These are phyloP conservation scores for Mycena rebaudengoi DNA, from an alignment of 768 basidiomycete species.

Conservation along the genomic window DNA sequence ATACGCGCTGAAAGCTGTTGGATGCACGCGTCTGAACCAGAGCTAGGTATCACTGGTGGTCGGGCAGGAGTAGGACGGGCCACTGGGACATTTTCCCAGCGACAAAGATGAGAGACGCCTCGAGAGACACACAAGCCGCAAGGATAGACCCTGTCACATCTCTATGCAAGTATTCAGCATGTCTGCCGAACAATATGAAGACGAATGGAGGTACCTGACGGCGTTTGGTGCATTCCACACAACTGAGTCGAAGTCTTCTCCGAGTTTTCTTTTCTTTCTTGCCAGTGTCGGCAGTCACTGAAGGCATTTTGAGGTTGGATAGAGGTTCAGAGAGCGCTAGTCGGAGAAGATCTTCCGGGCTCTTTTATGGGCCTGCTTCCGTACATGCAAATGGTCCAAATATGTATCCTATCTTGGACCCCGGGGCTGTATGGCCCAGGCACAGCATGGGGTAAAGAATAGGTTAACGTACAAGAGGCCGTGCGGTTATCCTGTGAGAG, in stretches of 20 bases:
- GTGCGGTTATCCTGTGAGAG: slow-evolving; percentile 17
- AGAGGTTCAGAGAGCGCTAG: slow-evolving; percentile 4
- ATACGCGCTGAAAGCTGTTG: slow-evolving; percentile 39
- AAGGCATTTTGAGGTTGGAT: slow-evolving; percentile 11
- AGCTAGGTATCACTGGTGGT: slow-evolving; percentile 39
- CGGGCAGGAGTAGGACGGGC: slow-evolving; percentile 52
- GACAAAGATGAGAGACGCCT: slow-evolving; percentile 53
- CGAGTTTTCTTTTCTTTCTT: slow-evolving; percentile 60
- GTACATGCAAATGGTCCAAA: slow-evolving; percentile 16
- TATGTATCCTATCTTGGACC: slow-evolving; percentile 23
- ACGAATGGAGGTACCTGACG: slow-evolving; percentile 53
- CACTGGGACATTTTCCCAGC: slow-evolving; percentile 54
- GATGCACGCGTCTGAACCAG: slow-evolving; percentile 10
- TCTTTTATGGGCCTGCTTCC: slow-evolving; percentile 24
- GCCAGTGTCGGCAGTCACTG: slow-evolving; percentile 4
- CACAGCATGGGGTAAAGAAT: slow-evolving; percentile 24
- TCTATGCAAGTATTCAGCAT: slow-evolving; percentile 41
- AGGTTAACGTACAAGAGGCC: slow-evolving; percentile 22
- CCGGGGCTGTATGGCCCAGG: slow-evolving; percentile 17
- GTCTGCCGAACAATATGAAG: background rate
- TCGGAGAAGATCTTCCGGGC: slow-evolving; percentile 9
- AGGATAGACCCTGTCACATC: slow-evolving; percentile 58
- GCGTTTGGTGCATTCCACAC: slow-evolving; percentile 65
- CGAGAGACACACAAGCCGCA: slow-evolving; percentile 50
- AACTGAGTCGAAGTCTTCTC: slow-evolving; percentile 57